Conservation (phyloP, 2,329 filamentous ascomycete species). For the Aspergillus oerlinghausenensis region DNA sequence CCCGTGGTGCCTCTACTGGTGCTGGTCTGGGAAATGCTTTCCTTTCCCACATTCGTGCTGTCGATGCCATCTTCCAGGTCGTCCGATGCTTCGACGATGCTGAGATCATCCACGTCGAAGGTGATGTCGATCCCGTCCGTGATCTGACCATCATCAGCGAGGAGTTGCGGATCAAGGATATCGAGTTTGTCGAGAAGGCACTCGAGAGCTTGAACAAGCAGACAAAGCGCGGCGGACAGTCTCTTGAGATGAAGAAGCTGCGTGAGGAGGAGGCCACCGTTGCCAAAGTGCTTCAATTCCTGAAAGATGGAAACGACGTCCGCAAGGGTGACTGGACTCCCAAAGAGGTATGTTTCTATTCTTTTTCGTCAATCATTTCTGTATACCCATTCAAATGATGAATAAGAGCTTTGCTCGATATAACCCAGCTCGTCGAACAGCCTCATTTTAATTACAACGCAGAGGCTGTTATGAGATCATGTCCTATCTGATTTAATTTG, state of each 20-base stretch:
- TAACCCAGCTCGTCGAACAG: constrained; percentile 98
- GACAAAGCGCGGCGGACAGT: constrained; percentile 89
- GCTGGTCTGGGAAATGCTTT: constrained; percentile 97
- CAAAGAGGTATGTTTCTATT: constrained; percentile 71
- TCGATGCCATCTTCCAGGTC: constrained; percentile 97
- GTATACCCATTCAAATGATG: constrained; percentile 65
- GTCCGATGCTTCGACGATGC: constrained; percentile 97
- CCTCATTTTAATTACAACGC: constrained; percentile 64
- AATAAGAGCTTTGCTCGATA: constrained; percentile 96
- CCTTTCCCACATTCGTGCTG: constrained; percentile 95
- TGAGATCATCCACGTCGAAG: constrained; percentile 99
- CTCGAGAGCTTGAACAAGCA: constrained; percentile 90
- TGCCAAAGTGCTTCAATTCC: constrained; percentile 77
- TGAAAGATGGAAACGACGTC: constrained; percentile 88
- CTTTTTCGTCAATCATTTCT: constrained; percentile 14
- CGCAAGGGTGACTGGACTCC: constrained; percentile 83
- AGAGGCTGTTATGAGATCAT: constrained; percentile 84
- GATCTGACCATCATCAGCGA: constrained; percentile 96
- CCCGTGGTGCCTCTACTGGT: constrained; percentile 91
- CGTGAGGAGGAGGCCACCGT: constrained; percentile 91
- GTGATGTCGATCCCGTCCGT: constrained; percentile 90
- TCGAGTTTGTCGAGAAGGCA: constrained; percentile 96
- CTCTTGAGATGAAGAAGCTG: constrained; percentile 95
- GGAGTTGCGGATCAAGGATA: constrained; percentile 95
- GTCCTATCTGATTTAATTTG: constrained; percentile 60